Conservation (phyloP, 306 rosid genomes). For the Sicyos baderoa region DNA sequence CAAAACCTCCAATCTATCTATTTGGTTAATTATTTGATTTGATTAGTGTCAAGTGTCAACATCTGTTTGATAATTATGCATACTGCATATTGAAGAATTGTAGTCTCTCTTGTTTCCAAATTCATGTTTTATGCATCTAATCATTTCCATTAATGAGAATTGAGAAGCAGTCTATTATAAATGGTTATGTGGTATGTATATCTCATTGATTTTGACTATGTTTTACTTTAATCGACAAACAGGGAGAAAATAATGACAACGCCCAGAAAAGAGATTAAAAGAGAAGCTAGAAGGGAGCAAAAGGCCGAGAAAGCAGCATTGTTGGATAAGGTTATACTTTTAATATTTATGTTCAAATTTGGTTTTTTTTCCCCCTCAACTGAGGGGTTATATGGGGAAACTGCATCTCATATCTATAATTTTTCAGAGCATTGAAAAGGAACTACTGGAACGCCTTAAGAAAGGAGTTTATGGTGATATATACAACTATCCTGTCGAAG, state of each 20-base stretch:
- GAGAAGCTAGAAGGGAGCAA: slow-evolving; percentile 79
- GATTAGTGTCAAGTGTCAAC: no score
- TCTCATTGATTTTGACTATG: background rate
- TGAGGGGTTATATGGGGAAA: background rate
- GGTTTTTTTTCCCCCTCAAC: no score
- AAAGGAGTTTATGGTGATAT: slow-evolving; percentile 56
- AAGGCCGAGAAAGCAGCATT: slow-evolving; percentile 73
- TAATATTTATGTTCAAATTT: background rate
- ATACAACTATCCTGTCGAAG: slow-evolving; percentile 44
- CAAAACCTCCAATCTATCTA: background rate
- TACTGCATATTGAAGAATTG: background rate
- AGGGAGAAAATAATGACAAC: slow-evolving; percentile 82
- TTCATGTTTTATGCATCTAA: background rate
- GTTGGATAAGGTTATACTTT: slow-evolving; percentile 51
- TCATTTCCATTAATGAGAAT: background rate
- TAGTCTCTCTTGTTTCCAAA: background rate
- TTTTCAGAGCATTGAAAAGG: slow-evolving; percentile 60
- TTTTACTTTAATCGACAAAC: slow-evolving; percentile 16
- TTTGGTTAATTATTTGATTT: background rate
- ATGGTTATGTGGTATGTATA: background rate
- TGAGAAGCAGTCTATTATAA: background rate
- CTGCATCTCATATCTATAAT: background rate
- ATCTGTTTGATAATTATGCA: background rate
- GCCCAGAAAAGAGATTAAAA: slow-evolving; percentile 76
- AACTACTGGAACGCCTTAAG: slow-evolving; percentile 64